Percentiles rank a stretch among this genome's conserved stretches.
Evolutionary conservation across 2,329 filamentous ascomycete genomes (phyloP).

Genomic region (Verticillium zaregamsianum): DNA sequence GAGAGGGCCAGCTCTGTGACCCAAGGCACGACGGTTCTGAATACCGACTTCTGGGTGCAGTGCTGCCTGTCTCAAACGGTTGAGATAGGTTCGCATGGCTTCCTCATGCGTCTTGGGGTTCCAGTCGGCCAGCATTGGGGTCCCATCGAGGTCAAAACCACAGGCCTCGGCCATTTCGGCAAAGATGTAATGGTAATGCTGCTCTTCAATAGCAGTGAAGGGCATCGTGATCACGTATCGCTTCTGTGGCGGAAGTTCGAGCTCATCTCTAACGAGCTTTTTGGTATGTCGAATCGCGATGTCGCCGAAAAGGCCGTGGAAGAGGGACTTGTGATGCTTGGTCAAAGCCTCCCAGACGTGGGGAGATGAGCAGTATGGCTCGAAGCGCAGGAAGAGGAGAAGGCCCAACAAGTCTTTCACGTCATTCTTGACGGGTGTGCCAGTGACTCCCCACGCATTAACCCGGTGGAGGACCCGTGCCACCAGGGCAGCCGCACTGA

Average conservation of each 20-base stretch:
- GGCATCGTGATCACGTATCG: conserved; percentile 85
- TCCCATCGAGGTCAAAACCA: conserved; percentile 60
- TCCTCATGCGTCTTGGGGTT: conserved; percentile 60
- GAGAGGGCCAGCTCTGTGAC: conserved; percentile 61
- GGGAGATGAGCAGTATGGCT: conserved; percentile 66
- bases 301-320: conserved; percentile 63
- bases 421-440: conserved; percentile 81
- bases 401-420: conserved; percentile 75
- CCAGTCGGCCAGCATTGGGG: conserved; percentile 59
- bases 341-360: conserved; percentile 67
- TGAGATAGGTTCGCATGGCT: conserved; percentile 75
- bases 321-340: conserved; percentile 54
- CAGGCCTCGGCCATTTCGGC: conserved; percentile 69
- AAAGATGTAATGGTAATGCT: conserved; percentile 77
- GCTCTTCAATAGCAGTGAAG: conserved; percentile 85
- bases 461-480: conserved; percentile 75
- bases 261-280: conserved; percentile 70
- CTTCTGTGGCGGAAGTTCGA: conserved; percentile 76
- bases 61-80: conserved; percentile 74
- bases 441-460: conserved; percentile 90
- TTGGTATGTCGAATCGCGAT: conserved; percentile 87
- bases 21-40: conserved; percentile 60
- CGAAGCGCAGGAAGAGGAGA: conserved; percentile 72
- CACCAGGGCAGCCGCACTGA: conserved; percentile 77
- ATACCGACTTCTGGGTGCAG: conserved; percentile 79